These are phyloP conservation scores for Mycena floridula DNA, from an alignment of 768 basidiomycete genomes.

Conservation along the genomic window DNA sequence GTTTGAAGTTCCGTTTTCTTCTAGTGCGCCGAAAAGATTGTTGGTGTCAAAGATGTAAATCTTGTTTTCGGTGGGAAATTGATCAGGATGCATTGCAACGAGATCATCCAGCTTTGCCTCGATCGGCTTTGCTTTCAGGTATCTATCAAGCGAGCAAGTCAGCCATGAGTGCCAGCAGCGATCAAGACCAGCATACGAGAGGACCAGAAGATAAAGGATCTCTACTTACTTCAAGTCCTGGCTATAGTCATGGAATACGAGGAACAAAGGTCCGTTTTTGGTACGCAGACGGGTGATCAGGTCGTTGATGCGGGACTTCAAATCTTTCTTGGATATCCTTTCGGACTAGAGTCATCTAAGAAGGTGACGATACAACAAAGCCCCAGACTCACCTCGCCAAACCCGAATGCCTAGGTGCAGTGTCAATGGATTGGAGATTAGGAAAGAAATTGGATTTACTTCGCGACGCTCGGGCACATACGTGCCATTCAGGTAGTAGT, in stretches of 20 bases:
- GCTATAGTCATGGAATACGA: constrained; percentile 75
- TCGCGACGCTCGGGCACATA: constrained; percentile 62
- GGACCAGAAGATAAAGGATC: constrained; percentile 1
- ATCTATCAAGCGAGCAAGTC: too few relatives aligned
- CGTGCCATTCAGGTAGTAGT: constrained; percentile 46
- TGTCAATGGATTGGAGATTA: too few relatives aligned
- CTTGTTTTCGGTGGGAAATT: constrained; percentile 40
- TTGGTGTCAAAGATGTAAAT: constrained; percentile 68
- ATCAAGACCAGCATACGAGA: neutral
- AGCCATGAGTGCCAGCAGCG: constrained; percentile 24
- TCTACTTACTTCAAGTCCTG: constrained; percentile 67
- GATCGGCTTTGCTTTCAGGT: constrained; percentile 44
- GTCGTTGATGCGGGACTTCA: too few relatives aligned
- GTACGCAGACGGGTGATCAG: too few relatives aligned
- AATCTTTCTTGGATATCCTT: too few relatives aligned
- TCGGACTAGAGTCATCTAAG: too few relatives aligned
- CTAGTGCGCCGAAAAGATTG: constrained; percentile 68
- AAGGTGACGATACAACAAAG: too few relatives aligned
- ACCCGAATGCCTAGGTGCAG: too few relatives aligned
- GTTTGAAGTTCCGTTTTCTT: constrained; percentile 50
- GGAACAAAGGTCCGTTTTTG: constrained; percentile 56
- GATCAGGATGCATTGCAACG: constrained; percentile 52
- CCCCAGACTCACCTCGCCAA: too few relatives aligned
- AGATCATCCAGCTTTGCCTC: constrained; percentile 48
- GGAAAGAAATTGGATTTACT: constrained; percentile 28